A percentile compares a stretch with the other conserved stretches of the same genome.
Evolutionary conservation across 2,329 filamentous ascomycete genomes (phyloP).

Genomic region (Aspergillus sp.): DNA sequence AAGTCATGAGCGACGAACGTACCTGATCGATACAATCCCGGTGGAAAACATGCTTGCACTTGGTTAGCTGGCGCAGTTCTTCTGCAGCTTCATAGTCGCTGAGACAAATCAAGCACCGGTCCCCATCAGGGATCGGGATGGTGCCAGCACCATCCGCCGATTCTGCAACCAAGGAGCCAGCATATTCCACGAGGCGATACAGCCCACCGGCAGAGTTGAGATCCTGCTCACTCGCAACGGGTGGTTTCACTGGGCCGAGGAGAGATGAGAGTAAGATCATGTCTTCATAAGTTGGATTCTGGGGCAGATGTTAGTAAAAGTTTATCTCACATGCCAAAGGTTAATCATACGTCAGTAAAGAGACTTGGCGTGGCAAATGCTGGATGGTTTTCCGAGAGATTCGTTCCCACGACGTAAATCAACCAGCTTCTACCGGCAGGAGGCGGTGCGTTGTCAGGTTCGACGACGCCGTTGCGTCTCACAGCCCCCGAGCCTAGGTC

Average conservation of each 20-base stretch:
- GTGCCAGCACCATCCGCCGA: constrained; percentile 38
- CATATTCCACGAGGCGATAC: constrained; percentile 51
- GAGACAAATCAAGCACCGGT: constrained; percentile 65
- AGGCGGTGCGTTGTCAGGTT: constrained; percentile 51
- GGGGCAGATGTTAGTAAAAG: constrained; percentile 11
- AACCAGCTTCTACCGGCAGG: constrained; percentile 64
- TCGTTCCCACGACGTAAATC: constrained; percentile 69
- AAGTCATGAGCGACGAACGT: constrained; percentile 26
- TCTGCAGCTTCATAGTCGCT: constrained; percentile 64
- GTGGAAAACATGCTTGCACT: constrained; percentile 66
- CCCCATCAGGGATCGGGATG: constrained; percentile 41
- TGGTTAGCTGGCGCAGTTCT: constrained; percentile 58
- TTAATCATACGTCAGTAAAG: constrained; percentile 60
- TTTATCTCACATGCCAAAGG: neutral
- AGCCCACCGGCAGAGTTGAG: constrained; percentile 61
- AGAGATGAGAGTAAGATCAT: constrained; percentile 68
- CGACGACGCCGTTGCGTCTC: constrained; percentile 63
- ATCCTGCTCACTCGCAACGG: constrained; percentile 64
- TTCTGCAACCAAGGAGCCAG: constrained; percentile 46
- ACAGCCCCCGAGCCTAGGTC: constrained; percentile 60
- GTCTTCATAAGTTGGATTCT: constrained; percentile 67
- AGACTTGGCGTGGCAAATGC: constrained; percentile 67
- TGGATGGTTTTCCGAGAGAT: constrained; percentile 67
- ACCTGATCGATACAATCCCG: constrained; percentile 69
- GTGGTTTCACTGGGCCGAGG: constrained; percentile 65